Evolutionary conservation across 345 rosid species (phyloP).

Genomic region (Rhodomyrtus tomentosa): DNA sequence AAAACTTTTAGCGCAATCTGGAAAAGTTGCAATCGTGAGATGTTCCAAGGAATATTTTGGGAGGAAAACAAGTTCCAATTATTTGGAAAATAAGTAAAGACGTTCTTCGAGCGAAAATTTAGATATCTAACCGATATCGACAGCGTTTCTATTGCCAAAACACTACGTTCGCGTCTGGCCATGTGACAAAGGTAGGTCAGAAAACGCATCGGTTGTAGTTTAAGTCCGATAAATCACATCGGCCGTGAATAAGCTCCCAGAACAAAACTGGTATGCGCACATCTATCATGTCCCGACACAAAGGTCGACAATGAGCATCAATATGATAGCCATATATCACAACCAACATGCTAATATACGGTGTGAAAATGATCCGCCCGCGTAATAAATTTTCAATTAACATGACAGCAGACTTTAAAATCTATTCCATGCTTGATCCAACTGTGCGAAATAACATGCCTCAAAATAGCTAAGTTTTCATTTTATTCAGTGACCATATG

Average conservation of each 20-base stretch:
- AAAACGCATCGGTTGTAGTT: background rate
- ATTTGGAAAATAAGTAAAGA: background rate
- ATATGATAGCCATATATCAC: background rate
- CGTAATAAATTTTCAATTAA: background rate
- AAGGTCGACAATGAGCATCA: background rate
- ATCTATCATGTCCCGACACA: background rate
- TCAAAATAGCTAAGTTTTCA: background rate
- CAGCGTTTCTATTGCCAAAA: background rate
- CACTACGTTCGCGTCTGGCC: background rate
- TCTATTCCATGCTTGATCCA: background rate
- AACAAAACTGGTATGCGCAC: background rate
- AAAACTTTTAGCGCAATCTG: too few relatives aligned
- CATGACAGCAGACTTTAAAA: background rate
- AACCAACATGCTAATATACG: too few relatives aligned
- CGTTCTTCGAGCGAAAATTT: background rate
- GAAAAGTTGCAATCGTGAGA: background rate
- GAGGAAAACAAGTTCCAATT: background rate
- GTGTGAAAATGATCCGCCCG: rapidly evolving
- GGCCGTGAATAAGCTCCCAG: background rate
- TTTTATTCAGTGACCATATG: background rate
- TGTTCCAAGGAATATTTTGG: background rate
- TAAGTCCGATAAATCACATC: background rate
- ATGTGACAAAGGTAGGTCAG: background rate
- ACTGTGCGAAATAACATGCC: background rate
- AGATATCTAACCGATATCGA: background rate